Evolutionary conservation across 108 stramenopile genomes (phyloP).

Genomic region (Skeletonema potamos): DNA sequence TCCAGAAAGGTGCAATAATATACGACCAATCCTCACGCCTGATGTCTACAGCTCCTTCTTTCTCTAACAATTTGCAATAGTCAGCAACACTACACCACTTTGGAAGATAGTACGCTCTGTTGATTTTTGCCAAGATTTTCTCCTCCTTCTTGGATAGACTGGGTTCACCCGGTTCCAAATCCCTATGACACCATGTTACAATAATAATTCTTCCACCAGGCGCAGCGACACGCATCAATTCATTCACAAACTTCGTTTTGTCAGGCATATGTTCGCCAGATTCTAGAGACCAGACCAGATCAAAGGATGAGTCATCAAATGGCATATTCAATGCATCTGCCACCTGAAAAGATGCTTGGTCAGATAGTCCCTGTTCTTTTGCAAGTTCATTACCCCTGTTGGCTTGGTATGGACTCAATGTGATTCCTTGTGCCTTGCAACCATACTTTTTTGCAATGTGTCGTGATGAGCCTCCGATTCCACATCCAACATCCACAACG

Average conservation of each 20-base stretch:
- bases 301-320: slow-evolving; percentile 84
- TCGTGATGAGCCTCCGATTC: slow-evolving; percentile 90
- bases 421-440: slow-evolving; percentile 79
- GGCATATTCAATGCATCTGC: slow-evolving; percentile 94
- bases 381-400: slow-evolving; percentile 83
- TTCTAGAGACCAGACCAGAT: slow-evolving; percentile 95
- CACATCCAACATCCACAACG: slow-evolving; percentile 92
- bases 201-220: slow-evolving; percentile 87
- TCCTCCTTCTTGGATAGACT: slow-evolving; percentile 74
- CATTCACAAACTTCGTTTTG: slow-evolving; percentile 88
- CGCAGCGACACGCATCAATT: slow-evolving; percentile 82
- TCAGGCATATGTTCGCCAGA: slow-evolving; percentile 98
- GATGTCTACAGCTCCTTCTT: slow-evolving; percentile 67
- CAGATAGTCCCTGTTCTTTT: slow-evolving; percentile 76
- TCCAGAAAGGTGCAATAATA: slow-evolving; percentile 95
- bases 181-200: slow-evolving; percentile 95
- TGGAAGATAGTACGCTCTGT: slow-evolving; percentile 90
- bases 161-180: slow-evolving; percentile 79
- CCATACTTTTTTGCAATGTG: slow-evolving; percentile 84
- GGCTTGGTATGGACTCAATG: slow-evolving; percentile 93
- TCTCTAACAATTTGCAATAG: slow-evolving; percentile 75
- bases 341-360: slow-evolving; percentile 75
- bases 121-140: slow-evolving; percentile 79
- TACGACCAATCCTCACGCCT: slow-evolving; percentile 88
- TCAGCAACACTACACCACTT: slow-evolving; percentile 85